A percentile compares a stretch with the other conserved stretches of the same genome.
Evolutionary conservation across 2,329 filamentous ascomycete genomes (phyloP).

Genomic region (Grosmannia penicillata): DNA sequence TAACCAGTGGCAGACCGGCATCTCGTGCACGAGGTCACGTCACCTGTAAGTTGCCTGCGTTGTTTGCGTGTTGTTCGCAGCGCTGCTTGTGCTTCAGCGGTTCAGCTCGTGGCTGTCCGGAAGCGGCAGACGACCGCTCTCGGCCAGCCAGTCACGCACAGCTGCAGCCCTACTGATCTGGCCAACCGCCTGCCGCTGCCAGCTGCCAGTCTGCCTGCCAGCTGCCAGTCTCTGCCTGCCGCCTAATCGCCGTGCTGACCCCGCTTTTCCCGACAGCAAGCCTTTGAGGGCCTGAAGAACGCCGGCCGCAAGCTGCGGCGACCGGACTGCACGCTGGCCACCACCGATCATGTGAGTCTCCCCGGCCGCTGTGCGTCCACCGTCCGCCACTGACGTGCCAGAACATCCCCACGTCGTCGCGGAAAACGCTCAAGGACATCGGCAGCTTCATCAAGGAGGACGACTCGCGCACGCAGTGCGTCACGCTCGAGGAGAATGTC

Average conservation of each 20-base stretch:
- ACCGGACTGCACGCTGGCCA: conserved; percentile 92
- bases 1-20: conserved; percentile 54
- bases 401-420: conserved; percentile 86
- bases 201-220: too few species aligned
- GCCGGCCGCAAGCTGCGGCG: conserved; percentile 76
- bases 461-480: conserved; percentile 85
- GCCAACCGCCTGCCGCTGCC: too few species aligned
- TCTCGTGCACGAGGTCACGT: conserved; percentile 96
- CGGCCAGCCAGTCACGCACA: too few species aligned
- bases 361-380: not conserved
- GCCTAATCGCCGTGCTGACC: not conserved
- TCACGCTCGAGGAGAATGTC: conserved; percentile 93
- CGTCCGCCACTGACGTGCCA: conserved; percentile 20
- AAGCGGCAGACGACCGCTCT: conserved; percentile 1
- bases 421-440: conserved; percentile 89
- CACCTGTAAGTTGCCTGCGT: conserved; percentile 47
- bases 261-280: conserved; percentile 48
- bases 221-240: too few species aligned
- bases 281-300: conserved; percentile 89
- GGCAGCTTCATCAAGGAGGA: conserved; percentile 88
- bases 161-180: too few species aligned
- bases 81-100: not conserved
- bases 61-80: not conserved
- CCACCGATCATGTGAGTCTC: conserved; percentile 77
- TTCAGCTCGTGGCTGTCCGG: not conserved